Conservation (phyloP, 768 basidiomycete genomes). For the Mycena amicta region DNA sequence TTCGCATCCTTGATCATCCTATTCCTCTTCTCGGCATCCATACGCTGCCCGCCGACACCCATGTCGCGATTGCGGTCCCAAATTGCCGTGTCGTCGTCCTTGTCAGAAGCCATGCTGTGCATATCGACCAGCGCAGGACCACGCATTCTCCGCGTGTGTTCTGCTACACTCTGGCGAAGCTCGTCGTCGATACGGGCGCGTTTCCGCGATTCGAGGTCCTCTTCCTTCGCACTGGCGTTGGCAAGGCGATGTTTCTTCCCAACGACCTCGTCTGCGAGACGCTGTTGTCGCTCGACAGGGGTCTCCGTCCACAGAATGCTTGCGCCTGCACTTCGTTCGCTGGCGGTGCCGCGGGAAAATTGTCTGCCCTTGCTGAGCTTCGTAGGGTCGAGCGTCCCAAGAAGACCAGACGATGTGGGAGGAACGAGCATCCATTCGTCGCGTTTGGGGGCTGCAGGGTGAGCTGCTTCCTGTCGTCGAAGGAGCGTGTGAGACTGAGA, state of each 20-base stretch:
- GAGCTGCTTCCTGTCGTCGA: constrained; percentile 63
- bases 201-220: constrained; percentile 47
- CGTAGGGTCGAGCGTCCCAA: constrained; percentile 82
- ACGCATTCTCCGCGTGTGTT: constrained; percentile 67
- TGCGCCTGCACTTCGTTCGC: constrained; percentile 47
- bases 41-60: constrained; percentile 80
- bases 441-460: constrained; percentile 77
- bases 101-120: constrained; percentile 44
- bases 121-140: constrained; percentile 57
- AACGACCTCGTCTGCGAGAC: constrained; percentile 87
- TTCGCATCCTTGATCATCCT: constrained; percentile 81
- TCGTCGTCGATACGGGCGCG: constrained; percentile 71
- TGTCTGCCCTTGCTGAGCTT: constrained; percentile 73
- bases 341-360: constrained; percentile 62
- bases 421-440: constrained; percentile 99
- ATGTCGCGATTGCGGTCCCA: constrained; percentile 96
- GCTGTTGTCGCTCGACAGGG: constrained; percentile 84
- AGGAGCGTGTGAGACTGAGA: neutral
- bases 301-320: constrained; percentile 88
- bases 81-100: constrained; percentile 63
- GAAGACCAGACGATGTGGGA: constrained; percentile 79
- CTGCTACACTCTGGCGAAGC: constrained; percentile 72
- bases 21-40: constrained; percentile 83
- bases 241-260: constrained; percentile 81
- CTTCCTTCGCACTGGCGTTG: constrained; percentile 50